phyloP scores from a whole-genome alignment of 164 flowering plant genomes.

The Amborella trichopoda region DNA sequence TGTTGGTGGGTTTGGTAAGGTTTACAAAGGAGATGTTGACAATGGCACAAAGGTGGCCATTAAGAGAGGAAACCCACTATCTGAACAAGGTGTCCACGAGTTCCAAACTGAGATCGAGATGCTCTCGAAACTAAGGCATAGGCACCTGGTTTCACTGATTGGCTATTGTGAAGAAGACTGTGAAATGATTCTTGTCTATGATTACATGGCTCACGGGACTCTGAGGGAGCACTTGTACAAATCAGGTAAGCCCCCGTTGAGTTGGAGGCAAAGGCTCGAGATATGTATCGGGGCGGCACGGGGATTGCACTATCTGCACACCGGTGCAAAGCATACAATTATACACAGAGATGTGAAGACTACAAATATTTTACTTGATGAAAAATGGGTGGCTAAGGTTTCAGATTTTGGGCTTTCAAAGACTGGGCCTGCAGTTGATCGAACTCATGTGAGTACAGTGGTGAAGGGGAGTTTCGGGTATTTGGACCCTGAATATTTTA shows the following conservation, averaged over 20 bases:
- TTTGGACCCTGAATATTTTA: constrained; percentile 42
- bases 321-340: constrained; percentile 33
- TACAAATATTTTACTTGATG: constrained; percentile 37
- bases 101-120: constrained; percentile 46
- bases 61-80: constrained; percentile 28
- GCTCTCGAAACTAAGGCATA: constrained; percentile 40
- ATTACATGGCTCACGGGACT: constrained; percentile 40
- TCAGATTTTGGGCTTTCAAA: constrained; percentile 44
- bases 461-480: constrained; percentile 49
- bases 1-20: constrained; percentile 40
- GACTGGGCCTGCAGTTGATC: constrained; percentile 26
- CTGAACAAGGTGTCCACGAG: constrained; percentile 36
- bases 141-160: constrained; percentile 35
- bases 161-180: constrained; percentile 34
- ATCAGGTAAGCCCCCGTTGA: constrained; percentile 21
- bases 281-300: constrained; percentile 46
- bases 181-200: constrained; percentile 42
- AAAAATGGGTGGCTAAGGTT: constrained; percentile 43
- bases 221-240: constrained; percentile 36
- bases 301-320: constrained; percentile 40
- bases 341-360: constrained; percentile 47
- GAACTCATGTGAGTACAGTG: constrained; percentile 34
- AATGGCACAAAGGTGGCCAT: constrained; percentile 34
- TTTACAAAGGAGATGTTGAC: constrained; percentile 31
- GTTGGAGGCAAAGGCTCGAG: constrained; percentile 36